phyloP scores from a whole-genome alignment of 352 stramenopile species.

The Phytophthora citrophthora region DNA sequence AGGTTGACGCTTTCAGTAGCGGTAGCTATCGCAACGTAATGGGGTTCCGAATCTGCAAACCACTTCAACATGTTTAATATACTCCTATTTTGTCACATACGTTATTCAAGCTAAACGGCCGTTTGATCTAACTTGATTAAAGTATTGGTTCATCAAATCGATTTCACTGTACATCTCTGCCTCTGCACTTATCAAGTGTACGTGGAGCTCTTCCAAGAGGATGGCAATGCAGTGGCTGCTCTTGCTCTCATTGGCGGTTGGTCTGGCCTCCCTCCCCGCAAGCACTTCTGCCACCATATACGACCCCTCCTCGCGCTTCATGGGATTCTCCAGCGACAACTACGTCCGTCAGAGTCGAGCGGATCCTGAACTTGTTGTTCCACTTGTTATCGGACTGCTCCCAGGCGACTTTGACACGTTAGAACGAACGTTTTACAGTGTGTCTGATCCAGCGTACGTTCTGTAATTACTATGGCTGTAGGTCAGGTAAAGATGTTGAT shows the following conservation, averaged over 20 bases:
- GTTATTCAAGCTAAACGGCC: conserved; percentile 12
- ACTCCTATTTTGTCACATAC: conserved; percentile 14
- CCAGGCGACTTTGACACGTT: conserved; percentile 55
- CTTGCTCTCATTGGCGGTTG: conserved; percentile 18
- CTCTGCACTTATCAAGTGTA: conserved; percentile 4
- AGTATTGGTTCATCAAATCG: conserved; percentile 16
- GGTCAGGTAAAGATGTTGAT: not conserved
- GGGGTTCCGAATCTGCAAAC: too few relatives aligned
- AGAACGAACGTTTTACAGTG: conserved; percentile 55
- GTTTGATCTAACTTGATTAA: conserved; percentile 13
- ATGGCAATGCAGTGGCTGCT: conserved; percentile 28
- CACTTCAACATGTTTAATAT: conserved; percentile 4
- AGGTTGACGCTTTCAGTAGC: too few relatives aligned
- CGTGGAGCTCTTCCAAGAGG: conserved; percentile 6
- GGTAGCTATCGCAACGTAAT: too few relatives aligned
- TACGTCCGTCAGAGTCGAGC: conserved; percentile 41
- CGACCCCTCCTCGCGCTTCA: conserved; percentile 22
- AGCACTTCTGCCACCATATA: not conserved
- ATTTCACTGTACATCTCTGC: conserved; percentile 4
- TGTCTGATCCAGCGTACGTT: conserved; percentile 67
- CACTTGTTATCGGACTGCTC: conserved; percentile 60
- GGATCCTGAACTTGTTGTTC: conserved; percentile 47
- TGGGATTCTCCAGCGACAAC: conserved; percentile 39
- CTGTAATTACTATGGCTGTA: conserved; percentile 2
- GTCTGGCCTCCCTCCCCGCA: conserved; percentile 10